Evolutionary conservation across 305 asterid genomes (phyloP), one percentile per base, ranked within the genome.

Genomic region (Solanum aculeatissimum): DNA sequence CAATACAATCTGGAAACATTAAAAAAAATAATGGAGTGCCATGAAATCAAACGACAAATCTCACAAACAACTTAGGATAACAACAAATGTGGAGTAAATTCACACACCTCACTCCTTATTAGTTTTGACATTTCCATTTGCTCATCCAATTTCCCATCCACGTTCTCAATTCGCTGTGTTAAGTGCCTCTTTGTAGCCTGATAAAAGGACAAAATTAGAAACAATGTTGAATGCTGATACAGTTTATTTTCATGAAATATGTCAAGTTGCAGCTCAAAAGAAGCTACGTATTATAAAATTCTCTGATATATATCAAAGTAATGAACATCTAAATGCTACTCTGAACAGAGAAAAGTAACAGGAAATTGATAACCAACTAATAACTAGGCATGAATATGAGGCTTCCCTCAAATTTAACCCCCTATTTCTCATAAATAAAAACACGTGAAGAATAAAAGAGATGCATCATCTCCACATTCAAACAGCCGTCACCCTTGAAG

Each of bases 131-230:
- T 82, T 86, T 93, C 96, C 83, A 93, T 91, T 91, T 96, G 99
- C 81, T 93, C 98, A 88, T 96, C 97, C 49, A 95, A 87, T 88
- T 96, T 96, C 83, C 92, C 97, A 60, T 96, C 98, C 94, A 96
- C 89, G 77, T 93, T 96, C 90, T 92, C 97, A 83, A 95, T 95
- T 89, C 98, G 88, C 87, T 95, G 98, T 15, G 98, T 95, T 88
- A 96, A 89, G 90, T 96, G 97, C 90, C 86, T 91, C 90, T 96
- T 96, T 68, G 99, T 85, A 25, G 95, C 98, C 98, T 94, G 86
- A 63, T 66, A 58, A 84, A 83, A 89, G 74, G 58, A 71, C 27
- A 81, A 58, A 21, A 83, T 32, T 38, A 40, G 29, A 19, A 69
- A 69, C 51, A 69, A 69, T 42, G 47, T 23, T 1, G 77, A 62